Evolutionary conservation across 2,329 filamentous ascomycete genomes (phyloP).

Genomic region (Penicillium sp.): DNA sequence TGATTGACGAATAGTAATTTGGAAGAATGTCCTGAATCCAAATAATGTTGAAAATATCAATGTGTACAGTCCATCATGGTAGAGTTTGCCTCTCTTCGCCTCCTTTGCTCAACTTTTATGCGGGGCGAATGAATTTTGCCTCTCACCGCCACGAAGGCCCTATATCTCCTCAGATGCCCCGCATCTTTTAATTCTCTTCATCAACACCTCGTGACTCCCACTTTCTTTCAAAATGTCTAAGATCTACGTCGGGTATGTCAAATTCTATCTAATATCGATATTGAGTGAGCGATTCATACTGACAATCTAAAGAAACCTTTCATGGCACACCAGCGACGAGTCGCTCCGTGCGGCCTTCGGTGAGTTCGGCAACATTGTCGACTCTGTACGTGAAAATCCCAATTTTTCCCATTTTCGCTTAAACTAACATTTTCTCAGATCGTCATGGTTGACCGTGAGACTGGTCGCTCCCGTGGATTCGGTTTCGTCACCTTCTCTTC

Average conservation of each 20-base stretch:
- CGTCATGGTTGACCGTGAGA: constrained; percentile 18
- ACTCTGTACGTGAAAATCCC: constrained; percentile 10
- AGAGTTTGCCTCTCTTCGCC: background rate
- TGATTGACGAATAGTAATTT: background rate
- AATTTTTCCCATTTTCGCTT: background rate
- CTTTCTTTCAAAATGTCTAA: constrained; percentile 15
- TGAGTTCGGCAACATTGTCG: constrained; percentile 11
- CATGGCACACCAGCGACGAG: constrained; percentile 14
- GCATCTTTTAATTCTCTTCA: constrained; percentile 11
- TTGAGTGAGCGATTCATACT: background rate
- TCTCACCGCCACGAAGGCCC: constrained; percentile 5
- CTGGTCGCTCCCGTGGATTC: constrained; percentile 18
- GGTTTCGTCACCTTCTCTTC: constrained; percentile 18
- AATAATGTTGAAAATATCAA: background rate
- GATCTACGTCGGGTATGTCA: constrained; percentile 17
- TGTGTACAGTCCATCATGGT: background rate
- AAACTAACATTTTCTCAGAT: constrained; percentile 5
- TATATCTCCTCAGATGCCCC: constrained; percentile 8
- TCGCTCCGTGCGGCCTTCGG: constrained; percentile 9
- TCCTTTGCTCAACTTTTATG: background rate
- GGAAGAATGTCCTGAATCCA: background rate
- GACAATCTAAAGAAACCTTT: constrained; percentile 9
- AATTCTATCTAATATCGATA: background rate
- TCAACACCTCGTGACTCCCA: constrained; percentile 1
- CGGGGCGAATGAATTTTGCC: constrained; percentile 3